A percentile compares a stretch with the other conserved stretches of the same genome.
Conservation (phyloP, 306 rosid genomes). For the Myrica gale region DNA sequence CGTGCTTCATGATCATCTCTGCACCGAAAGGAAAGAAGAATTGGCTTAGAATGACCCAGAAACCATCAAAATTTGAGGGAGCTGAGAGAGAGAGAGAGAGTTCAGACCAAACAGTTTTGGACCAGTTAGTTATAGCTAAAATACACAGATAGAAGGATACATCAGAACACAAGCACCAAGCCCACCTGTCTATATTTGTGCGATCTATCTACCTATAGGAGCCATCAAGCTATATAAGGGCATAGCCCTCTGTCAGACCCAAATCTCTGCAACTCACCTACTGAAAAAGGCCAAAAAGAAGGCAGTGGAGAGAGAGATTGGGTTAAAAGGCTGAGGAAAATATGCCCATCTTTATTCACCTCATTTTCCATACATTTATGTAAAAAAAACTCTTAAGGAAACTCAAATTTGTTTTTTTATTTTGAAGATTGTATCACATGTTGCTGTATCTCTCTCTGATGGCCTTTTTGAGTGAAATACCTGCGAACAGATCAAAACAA, state of each 20-base stretch:
- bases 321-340: constrained; percentile 49
- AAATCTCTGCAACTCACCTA: constrained; percentile 66
- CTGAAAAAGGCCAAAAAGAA: constrained; percentile 43
- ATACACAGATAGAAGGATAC: constrained; percentile 31
- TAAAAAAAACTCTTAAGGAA: background rate
- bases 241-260: constrained; percentile 72
- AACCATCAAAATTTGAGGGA: constrained; percentile 36
- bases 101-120: constrained; percentile 20
- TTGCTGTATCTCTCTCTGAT: constrained; percentile 12
- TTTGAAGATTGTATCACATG: constrained; percentile 31
- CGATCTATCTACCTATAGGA: constrained; percentile 33
- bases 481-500: constrained; percentile 66
- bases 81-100: constrained; percentile 26
- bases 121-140: constrained; percentile 35
- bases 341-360: constrained; percentile 71
- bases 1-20: constrained; percentile 70
- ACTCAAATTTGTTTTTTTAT: background rate
- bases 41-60: constrained; percentile 42
- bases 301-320: constrained; percentile 40
- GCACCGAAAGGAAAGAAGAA: constrained; percentile 46
- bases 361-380: constrained; percentile 59
- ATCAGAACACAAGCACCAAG: constrained; percentile 39
- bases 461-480: constrained; percentile 50
- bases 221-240: constrained; percentile 34
- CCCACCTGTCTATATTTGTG: constrained; percentile 33